Conservation (phyloP, 108 stramenopile species). For the Fragilariopsis cylindrus region DNA sequence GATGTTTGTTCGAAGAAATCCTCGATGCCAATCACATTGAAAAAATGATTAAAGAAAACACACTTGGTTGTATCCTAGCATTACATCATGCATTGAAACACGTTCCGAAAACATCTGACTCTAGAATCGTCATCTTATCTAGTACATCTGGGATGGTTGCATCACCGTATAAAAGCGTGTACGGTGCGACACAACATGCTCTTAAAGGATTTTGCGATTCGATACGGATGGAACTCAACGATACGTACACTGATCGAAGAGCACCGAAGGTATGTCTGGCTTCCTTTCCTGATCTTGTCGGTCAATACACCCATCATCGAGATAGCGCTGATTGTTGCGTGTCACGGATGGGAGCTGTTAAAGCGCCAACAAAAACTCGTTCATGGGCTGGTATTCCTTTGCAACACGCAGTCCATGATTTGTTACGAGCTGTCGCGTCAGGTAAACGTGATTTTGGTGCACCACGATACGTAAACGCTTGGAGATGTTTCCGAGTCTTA, state of each 20-base stretch:
- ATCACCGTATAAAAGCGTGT: constrained; percentile 35
- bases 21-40: constrained; percentile 27
- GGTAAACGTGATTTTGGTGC: constrained; percentile 33
- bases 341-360: constrained; percentile 27
- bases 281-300: constrained; percentile 27
- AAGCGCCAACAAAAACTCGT: constrained; percentile 25
- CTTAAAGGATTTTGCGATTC: constrained; percentile 32
- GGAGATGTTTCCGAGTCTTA: constrained; percentile 23
- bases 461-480: constrained; percentile 22
- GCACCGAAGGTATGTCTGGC: constrained; percentile 28
- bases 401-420: constrained; percentile 24
- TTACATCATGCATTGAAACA: constrained; percentile 31
- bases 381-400: constrained; percentile 27
- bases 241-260: constrained; percentile 17
- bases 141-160: constrained; percentile 29
- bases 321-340: neutral
- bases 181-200: constrained; percentile 35
- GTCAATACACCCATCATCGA: neutral
- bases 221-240: constrained; percentile 31
- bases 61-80: constrained; percentile 21
- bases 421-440: constrained; percentile 21
- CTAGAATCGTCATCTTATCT: constrained; percentile 32
- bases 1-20: constrained; percentile 44
- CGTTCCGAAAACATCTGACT: constrained; percentile 29
- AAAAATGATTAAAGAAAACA: constrained; percentile 33